phyloP scores from a whole-genome alignment of 805 yeast genomes.

The Saccharomycopsis olivae region DNA sequence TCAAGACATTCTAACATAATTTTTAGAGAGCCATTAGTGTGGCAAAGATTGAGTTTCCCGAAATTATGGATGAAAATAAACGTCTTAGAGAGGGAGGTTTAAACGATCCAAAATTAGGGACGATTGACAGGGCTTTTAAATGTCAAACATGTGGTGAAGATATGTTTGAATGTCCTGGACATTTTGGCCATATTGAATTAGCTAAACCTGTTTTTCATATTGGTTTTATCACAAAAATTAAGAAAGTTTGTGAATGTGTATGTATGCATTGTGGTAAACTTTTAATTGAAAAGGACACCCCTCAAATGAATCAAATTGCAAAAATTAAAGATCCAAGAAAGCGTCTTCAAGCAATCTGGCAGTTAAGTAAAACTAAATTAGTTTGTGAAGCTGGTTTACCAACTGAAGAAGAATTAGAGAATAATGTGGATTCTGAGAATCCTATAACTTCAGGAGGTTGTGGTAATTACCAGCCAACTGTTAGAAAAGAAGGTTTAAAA shows the following conservation, averaged over 20 bases:
- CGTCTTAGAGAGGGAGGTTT: conserved; percentile 95
- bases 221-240: conserved; percentile 88
- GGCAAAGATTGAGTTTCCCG: conserved; percentile 96
- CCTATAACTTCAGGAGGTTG: conserved; percentile 84
- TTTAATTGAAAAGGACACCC: conserved; percentile 65
- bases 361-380: conserved; percentile 81
- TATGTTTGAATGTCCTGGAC: conserved; percentile 99
- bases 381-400: conserved; percentile 84
- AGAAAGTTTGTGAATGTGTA: conserved; percentile 90
- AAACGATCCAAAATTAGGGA: conserved; percentile 94
- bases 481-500: conserved; percentile 92
- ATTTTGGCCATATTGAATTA: conserved; percentile 95
- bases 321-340: conserved; percentile 89
- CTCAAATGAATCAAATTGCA: conserved; percentile 73
- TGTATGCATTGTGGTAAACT: conserved; percentile 99
- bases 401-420: conserved; percentile 47
- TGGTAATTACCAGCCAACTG: conserved; percentile 92
- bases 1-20: background rate
- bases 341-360: conserved; percentile 96
- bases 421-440: conserved; percentile 26
- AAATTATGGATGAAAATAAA: conserved; percentile 98
- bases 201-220: conserved; percentile 98
- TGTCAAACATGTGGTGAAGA: conserved; percentile 99
- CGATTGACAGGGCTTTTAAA: conserved; percentile 92
- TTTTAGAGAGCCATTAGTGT: conserved; percentile 83